Base-by-base conservation (phyloP, 2,329 filamentous ascomycete species). In the Orbilia quercus region DNA sequence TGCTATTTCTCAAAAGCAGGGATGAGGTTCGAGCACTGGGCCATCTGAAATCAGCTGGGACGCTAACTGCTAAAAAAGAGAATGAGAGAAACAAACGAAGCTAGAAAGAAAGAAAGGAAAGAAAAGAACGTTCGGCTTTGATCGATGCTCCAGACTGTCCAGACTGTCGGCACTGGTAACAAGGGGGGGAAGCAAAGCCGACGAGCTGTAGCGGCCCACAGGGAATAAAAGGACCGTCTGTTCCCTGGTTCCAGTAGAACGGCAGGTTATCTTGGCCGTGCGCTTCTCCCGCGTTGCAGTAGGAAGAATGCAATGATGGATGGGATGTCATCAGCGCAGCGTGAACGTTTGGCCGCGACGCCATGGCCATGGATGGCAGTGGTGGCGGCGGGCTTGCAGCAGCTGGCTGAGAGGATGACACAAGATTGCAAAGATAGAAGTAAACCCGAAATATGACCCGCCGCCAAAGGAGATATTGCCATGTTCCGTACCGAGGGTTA, bases 131-230 rank as follows among this genome's bases (percentile, higher is more conserved):
- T 71, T 71, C 47, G 57, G 40, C 31, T 44, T n/a, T 28, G 28
- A 34, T 70, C 40, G 55, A 51, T 63, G 65, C 65, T 38, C 50
- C 65, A 62, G 58, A 45, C 53, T 55, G 47, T 38, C 50, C 65
- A 62, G 58, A 45, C 53, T 55, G 47, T 45, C 54, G 67, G 67
- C 54, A 38, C 53, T 34, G 58, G 59, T 65, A 72, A 72, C 57
- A 57, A 70, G 42, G 44, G 53, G 5, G 47, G 48, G 50, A 44
- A 63, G 28, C 22, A 36, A 60, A 50, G 45, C n/a, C 6, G 25
- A 25, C 16, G 5, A 36, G 12, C 25, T 16, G 48, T 9, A 34
- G n/a, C 48, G 48, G 28, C 28, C 28, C 28, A 31, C 28, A 31
- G 28, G 28, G 28, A 31, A 31, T 31, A 31, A 31, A 31, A 25